phyloP scores from a whole-genome alignment of 2,329 filamentous ascomycete species.

The Ceratocystis huliohia region DNA sequence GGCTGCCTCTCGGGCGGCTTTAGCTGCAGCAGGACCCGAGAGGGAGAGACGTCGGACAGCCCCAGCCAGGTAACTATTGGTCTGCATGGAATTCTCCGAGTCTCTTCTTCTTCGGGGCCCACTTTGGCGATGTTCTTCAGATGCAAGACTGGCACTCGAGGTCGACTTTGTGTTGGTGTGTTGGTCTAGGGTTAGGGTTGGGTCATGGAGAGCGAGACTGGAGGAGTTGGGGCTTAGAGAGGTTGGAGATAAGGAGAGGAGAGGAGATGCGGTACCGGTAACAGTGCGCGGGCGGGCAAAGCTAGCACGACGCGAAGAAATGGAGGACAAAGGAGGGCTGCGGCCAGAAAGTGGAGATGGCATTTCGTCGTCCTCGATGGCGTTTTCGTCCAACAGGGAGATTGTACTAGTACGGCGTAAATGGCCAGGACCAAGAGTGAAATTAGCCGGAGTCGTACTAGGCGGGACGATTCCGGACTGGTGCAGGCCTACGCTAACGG shows the following conservation, averaged over 20 bases:
- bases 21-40: slow-evolving; percentile 13
- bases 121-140: not conserved
- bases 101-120: not conserved
- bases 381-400: slow-evolving; percentile 57
- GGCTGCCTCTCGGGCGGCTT: slow-evolving; percentile 2
- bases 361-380: slow-evolving; percentile 56
- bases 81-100: slow-evolving; percentile 1
- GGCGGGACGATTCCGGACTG: slow-evolving; percentile 25
- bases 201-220: not conserved
- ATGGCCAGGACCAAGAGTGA: slow-evolving; percentile 24
- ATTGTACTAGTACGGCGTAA: slow-evolving; percentile 55
- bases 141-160: slow-evolving; percentile 9
- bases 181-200: not conserved
- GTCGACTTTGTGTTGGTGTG: slow-evolving; percentile 14
- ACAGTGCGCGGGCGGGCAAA: slow-evolving; percentile 17
- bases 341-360: slow-evolving; percentile 26
- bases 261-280: slow-evolving; percentile 18
- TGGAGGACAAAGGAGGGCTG: slow-evolving; percentile 10
- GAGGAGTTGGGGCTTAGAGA: not conserved
- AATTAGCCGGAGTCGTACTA: slow-evolving; percentile 35
- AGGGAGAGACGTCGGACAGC: slow-evolving; percentile 19
- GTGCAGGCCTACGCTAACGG: slow-evolving; percentile 11
- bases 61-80: slow-evolving; percentile 15
- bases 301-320: slow-evolving; percentile 18
- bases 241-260: slow-evolving; percentile 1